Evolutionary conservation across 371 early-diverging fungal species (phyloP).

Genomic region (Mortierella sp.): DNA sequence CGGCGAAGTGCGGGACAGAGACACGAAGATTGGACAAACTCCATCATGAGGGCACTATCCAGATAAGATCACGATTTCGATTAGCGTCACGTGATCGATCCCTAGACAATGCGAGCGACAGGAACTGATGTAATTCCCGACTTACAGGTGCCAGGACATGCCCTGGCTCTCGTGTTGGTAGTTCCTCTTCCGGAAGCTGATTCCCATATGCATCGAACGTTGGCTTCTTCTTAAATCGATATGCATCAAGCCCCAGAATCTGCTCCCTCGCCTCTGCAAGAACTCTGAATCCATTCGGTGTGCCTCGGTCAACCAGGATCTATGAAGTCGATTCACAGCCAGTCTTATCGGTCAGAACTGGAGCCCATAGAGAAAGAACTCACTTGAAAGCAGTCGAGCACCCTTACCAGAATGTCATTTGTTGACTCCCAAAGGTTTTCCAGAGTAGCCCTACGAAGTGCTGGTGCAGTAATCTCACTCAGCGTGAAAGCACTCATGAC

Average conservation of each 20-base stretch:
- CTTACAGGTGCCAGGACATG: conserved; percentile 81
- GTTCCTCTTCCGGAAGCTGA: conserved; percentile 23
- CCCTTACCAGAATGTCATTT: conserved; percentile 74
- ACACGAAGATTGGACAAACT: conserved; percentile 73
- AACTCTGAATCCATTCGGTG: conserved; percentile 78
- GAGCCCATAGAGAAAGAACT: not conserved
- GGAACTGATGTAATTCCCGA: not conserved
- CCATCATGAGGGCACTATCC: conserved; percentile 81
- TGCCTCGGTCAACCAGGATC: conserved; percentile 88
- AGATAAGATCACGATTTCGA: not conserved
- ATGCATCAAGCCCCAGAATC: conserved; percentile 63
- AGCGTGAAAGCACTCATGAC: conserved; percentile 82
- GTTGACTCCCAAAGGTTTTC: conserved; percentile 84
- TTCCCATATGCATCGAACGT: conserved; percentile 39
- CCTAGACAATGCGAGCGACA: too few species aligned
- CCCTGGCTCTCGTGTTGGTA: conserved; percentile 22
- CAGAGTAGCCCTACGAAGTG: conserved; percentile 71
- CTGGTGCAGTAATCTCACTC: conserved; percentile 76
- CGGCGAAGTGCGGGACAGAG: conserved; percentile 52
- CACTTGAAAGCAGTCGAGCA: not conserved
- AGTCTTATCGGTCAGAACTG: not conserved
- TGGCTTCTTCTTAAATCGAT: conserved; percentile 17
- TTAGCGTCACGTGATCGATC: not conserved
- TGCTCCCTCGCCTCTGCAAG: conserved; percentile 79
- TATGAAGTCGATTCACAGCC: conserved; percentile 15